A percentile compares a stretch with the other conserved stretches of the same genome.
Conservation (phyloP, 164 flowering plant genomes). For the Taxillus chinensis region DNA sequence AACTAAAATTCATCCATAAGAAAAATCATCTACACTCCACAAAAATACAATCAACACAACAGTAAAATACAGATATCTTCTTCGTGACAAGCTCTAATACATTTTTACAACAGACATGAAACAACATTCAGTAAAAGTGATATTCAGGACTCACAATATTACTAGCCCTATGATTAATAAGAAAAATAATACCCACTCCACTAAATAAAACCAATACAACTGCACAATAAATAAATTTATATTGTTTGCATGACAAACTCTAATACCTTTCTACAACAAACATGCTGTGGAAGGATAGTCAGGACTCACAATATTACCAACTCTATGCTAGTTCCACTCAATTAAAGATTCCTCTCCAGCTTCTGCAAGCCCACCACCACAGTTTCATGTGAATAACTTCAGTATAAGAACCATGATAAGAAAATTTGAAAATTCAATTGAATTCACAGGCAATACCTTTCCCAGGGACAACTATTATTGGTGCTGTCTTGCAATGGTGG, state of each 20-base stretch:
- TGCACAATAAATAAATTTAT: no score
- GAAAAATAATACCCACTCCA: no score
- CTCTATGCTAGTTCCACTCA: conserved; percentile 9
- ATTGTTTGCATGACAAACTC: not conserved
- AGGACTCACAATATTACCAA: conserved; percentile 1
- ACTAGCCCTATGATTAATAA: no score
- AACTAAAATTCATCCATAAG: no score
- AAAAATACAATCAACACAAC: no score
- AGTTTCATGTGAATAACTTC: conserved; percentile 1
- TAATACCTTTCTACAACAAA: not conserved
- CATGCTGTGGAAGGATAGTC: not conserved
- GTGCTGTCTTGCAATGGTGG: conserved; percentile 81
- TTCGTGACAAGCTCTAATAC: no score
- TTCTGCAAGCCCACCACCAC: conserved; percentile 22
- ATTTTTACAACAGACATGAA: no score
- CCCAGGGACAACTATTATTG: conserved; percentile 76
- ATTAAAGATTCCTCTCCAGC: conserved; percentile 35
- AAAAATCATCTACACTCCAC: no score
- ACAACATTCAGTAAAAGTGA: no score
- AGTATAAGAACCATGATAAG: not conserved
- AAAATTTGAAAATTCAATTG: not conserved
- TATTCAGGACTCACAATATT: no score
- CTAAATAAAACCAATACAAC: no score
- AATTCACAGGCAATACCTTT: conserved; percentile 36
- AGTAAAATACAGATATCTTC: no score